A percentile compares a stretch with the other conserved stretches of the same genome.
Conservation (phyloP, 2,329 filamentous ascomycete species). For the Aspergillus sp. region DNA sequence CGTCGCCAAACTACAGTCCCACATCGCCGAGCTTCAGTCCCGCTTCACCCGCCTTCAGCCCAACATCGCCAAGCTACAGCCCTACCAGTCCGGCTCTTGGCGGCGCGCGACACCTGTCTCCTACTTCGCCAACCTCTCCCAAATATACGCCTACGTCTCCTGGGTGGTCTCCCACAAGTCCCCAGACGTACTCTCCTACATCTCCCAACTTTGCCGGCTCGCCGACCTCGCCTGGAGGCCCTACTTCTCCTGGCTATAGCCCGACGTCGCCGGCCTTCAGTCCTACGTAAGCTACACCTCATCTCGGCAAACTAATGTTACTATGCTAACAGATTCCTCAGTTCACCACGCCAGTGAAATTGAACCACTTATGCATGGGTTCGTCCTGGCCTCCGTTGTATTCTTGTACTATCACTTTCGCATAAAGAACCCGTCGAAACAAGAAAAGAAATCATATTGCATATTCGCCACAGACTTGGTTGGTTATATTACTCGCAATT, state of each 20-base stretch:
- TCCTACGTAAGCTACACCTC: constrained; percentile 42
- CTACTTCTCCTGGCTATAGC: constrained; percentile 49
- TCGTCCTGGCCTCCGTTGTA: constrained; percentile 31
- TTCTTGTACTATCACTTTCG: constrained; percentile 46
- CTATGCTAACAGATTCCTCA: constrained; percentile 25
- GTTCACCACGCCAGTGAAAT: constrained; percentile 49
- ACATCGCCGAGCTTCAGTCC: constrained; percentile 62
- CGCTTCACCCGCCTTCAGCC: constrained; percentile 56
- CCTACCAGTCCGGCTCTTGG: constrained; percentile 57
- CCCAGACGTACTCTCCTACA: constrained; percentile 55
- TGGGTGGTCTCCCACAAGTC: constrained; percentile 53
- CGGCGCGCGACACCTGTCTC: constrained; percentile 47
- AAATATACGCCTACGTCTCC: constrained; percentile 63
- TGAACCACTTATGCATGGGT: constrained; percentile 26
- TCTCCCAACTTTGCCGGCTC: constrained; percentile 54
- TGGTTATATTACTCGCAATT: constrained; percentile 43
- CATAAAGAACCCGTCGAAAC: constrained; percentile 23
- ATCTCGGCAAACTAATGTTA: background rate
- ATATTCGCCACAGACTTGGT: constrained; percentile 43
- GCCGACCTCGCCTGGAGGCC: constrained; percentile 47
- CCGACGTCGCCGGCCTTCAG: constrained; percentile 50
- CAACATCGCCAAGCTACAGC: constrained; percentile 63
- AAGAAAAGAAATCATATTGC: constrained; percentile 43
- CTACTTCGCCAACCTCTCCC: constrained; percentile 55
- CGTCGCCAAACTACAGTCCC: constrained; percentile 64